Base-by-base conservation (phyloP, 2,329 filamentous ascomycete species). In the Achaetomium macrosporum region DNA sequence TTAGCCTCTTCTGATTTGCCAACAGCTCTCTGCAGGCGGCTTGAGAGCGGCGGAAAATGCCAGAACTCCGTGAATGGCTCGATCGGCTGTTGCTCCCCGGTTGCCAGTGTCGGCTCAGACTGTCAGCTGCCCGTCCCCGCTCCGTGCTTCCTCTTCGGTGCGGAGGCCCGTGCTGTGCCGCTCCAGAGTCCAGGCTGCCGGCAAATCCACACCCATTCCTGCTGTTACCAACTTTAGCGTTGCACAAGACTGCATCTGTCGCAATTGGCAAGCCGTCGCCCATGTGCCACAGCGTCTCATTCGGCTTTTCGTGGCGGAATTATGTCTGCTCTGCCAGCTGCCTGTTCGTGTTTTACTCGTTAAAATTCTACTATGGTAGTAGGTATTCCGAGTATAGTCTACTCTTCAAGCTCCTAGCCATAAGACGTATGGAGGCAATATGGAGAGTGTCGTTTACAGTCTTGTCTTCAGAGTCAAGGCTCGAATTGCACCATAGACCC, bases 51-150 rank as follows among this genome's bases (percentile, higher is more conserved):
- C 57, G 59, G 59, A 57, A 59, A 20, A 55, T 48, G 43, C 48
- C 57, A 57, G 37, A 20, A 12, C 16, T n/a, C 58, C 50, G 43
- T 20, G 55, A 56, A 30, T 41, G 55, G 61, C 47, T 60, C 56
- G 57, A 51, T 49, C 58, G 57, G 57, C 51, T 61, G 54, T 55
- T 60, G 48, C 57, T 54, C 60, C 50, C 40, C 51, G 42, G 54
- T 57, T 54, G 41, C 17, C 42, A 16, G 13, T 31, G 20, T 31
- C 43, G 45, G 25, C 25, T 16, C 35, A n/a, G 35, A 43, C 50
- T 56, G 58, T 53, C 57, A 53, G 33, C 42, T 31, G 15, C 20
- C 54, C 41, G 48, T 51, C 57, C 45, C 57, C 53, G 55, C 59
- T 60, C 37, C 36, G 33, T 50, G 46, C 48, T 41, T 48, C 51